Evolutionary conservation across 345 rosid genomes (phyloP).

Genomic region (Nasturtium officinale): DNA sequence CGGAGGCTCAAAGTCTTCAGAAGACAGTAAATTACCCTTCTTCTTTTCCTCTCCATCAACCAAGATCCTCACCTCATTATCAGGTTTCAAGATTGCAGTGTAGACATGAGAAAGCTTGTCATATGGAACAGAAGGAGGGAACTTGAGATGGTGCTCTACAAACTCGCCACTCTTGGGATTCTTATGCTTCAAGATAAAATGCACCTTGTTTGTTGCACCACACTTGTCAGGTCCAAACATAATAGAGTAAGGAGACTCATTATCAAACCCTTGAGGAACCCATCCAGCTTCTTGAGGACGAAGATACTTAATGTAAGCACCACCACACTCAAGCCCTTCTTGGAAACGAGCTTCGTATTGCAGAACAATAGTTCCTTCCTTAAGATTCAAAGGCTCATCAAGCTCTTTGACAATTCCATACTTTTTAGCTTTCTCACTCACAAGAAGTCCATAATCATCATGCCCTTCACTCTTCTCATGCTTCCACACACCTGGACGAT

Average conservation of each 20-base stretch:
- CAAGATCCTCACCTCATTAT: constrained; percentile 61
- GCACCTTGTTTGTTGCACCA: constrained; percentile 81
- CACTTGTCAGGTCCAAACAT: constrained; percentile 95
- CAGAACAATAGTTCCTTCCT: constrained; percentile 65
- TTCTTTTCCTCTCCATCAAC: constrained; percentile 81
- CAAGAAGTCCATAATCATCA: constrained; percentile 80
- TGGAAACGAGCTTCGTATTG: constrained; percentile 76
- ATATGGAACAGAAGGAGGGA: constrained; percentile 76
- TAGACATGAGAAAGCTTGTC: constrained; percentile 81
- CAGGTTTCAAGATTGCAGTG: constrained; percentile 74
- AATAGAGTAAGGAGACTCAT: constrained; percentile 71
- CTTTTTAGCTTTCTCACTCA: constrained; percentile 67
- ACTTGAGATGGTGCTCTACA: constrained; percentile 78
- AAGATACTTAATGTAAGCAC: constrained; percentile 74
- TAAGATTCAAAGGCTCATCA: constrained; percentile 53
- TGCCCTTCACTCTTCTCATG: constrained; percentile 72
- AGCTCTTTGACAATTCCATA: constrained; percentile 75
- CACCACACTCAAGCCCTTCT: constrained; percentile 84
- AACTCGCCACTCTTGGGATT: constrained; percentile 80
- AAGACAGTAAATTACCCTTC: constrained; percentile 60
- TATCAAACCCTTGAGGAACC: constrained; percentile 62
- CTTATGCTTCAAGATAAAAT: constrained; percentile 81
- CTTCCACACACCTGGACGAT: constrained; percentile 65
- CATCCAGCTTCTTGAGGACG: constrained; percentile 76
- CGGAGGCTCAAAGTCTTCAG: constrained; percentile 79